Percentiles rank a stretch among this genome's conserved stretches.
These are phyloP conservation scores for Pythium inflatum DNA, from an alignment of 352 stramenopile species.

Conservation along the genomic window DNA sequence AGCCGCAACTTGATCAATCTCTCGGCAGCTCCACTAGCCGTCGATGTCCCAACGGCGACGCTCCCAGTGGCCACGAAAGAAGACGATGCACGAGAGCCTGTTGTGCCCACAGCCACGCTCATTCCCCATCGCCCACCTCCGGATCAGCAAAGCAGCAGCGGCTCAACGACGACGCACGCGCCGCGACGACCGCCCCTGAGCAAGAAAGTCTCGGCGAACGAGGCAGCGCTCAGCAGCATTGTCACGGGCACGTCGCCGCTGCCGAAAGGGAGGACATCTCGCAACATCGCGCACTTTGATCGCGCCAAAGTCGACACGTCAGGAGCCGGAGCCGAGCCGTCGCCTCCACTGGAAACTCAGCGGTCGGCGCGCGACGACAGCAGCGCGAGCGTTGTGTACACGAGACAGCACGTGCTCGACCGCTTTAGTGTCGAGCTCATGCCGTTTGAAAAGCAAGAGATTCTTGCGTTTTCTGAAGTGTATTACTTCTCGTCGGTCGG, in stretches of 20 bases:
- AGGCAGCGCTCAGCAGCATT: not conserved
- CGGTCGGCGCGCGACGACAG: not conserved
- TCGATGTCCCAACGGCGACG: not conserved
- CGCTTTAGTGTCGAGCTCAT: constrained; percentile 44
- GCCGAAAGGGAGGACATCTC: not conserved
- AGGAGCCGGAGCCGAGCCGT: not conserved
- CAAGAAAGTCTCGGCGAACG: constrained; percentile 21
- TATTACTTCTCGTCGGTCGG: constrained; percentile 38
- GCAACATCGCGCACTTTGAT: constrained; percentile 22
- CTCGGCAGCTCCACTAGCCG: not conserved
- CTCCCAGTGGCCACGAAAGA: not conserved
- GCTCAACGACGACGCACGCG: not conserved
- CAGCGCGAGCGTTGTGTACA: not conserved
- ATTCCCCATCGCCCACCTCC: constrained; percentile 7
- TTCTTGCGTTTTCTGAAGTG: constrained; percentile 53
- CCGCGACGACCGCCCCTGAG: constrained; percentile 10
- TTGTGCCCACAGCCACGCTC: not conserved
- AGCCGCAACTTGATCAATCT: constrained; percentile 1
- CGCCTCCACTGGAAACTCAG: not conserved
- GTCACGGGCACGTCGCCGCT: not conserved
- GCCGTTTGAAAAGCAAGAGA: constrained; percentile 51
- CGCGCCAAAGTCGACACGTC: constrained; percentile 7
- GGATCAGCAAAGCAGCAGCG: not conserved
- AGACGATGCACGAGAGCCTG: not conserved
- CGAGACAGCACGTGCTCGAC: constrained; percentile 5